Conservation (phyloP, 306 rosid genomes). For the Dryas drummondii region DNA sequence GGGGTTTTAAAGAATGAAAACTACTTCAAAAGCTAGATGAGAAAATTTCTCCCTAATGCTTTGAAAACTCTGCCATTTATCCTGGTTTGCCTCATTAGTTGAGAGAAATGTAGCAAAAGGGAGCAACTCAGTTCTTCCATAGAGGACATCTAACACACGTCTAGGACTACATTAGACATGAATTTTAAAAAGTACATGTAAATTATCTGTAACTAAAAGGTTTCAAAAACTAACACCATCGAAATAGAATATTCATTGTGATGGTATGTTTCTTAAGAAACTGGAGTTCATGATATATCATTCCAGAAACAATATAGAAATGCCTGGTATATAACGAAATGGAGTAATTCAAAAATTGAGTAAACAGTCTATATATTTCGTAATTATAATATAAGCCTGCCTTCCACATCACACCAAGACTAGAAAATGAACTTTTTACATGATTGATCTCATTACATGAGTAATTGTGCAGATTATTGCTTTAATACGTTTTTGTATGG, state of each 20-base stretch:
- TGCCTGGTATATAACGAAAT: no score
- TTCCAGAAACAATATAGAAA: no score
- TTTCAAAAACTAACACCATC: not conserved
- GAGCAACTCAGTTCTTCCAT: not conserved
- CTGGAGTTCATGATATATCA: not conserved
- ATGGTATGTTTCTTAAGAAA: not conserved
- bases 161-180: not conserved
- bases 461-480: no score
- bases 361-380: no score
- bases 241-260: not conserved
- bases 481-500: no score
- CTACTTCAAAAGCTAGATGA: not conserved
- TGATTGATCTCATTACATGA: no score
- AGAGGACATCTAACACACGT: not conserved
- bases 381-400: no score
- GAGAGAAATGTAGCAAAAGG: not conserved
- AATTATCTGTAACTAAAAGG: not conserved
- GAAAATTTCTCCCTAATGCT: not conserved
- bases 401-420: no score
- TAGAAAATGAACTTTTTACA: no score
- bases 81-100: not conserved
- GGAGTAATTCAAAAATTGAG: not conserved
- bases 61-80: not conserved
- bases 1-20: not conserved
- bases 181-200: not conserved